A percentile compares a stretch with the other conserved stretches of the same genome.
Conservation (phyloP, 2,329 filamentous ascomycete species). For the Epichloe aotearoae region DNA sequence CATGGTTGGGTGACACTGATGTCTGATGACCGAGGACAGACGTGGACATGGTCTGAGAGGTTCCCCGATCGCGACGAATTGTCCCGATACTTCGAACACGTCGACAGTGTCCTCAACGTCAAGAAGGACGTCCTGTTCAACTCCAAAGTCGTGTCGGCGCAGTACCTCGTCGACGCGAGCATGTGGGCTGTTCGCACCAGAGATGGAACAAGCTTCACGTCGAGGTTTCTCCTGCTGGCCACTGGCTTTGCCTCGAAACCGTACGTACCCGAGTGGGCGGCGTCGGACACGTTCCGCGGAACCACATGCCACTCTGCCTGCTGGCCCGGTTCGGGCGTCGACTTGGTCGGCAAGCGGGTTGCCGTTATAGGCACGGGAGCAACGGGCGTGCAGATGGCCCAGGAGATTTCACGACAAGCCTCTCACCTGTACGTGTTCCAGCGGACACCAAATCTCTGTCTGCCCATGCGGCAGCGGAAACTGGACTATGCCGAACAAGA, state of each 20-base stretch:
- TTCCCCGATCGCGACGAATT: constrained; percentile 41
- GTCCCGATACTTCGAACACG: constrained; percentile 44
- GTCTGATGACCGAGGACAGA: constrained; percentile 14
- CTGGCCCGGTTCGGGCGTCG: constrained; percentile 45
- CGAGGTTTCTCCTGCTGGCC: constrained; percentile 38
- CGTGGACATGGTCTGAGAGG: constrained; percentile 42
- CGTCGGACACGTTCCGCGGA: constrained; percentile 47
- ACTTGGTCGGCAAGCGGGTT: constrained; percentile 43
- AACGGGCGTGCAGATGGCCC: constrained; percentile 49
- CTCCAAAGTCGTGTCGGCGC: constrained; percentile 37
- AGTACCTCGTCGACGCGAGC: constrained; percentile 32
- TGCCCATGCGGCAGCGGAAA: constrained; percentile 43
- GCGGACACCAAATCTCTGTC: constrained; percentile 50
- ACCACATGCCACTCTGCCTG: constrained; percentile 45
- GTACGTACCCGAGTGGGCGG: constrained; percentile 47
- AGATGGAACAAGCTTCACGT: constrained; percentile 35
- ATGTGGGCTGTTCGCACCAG: constrained; percentile 36
- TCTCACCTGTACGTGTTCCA: constrained; percentile 47
- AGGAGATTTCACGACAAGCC: constrained; percentile 42
- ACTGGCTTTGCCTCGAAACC: constrained; percentile 46
- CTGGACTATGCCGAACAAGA: not conserved
- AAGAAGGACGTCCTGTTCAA: constrained; percentile 45
- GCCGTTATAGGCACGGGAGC: constrained; percentile 53
- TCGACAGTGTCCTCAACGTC: constrained; percentile 39
- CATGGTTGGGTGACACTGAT: too few species aligned